Percentiles rank a stretch among this genome's conserved stretches.
phyloP scores from a whole-genome alignment of 1,284 basidiomycete species.

The Rhodotorula sp. region DNA sequence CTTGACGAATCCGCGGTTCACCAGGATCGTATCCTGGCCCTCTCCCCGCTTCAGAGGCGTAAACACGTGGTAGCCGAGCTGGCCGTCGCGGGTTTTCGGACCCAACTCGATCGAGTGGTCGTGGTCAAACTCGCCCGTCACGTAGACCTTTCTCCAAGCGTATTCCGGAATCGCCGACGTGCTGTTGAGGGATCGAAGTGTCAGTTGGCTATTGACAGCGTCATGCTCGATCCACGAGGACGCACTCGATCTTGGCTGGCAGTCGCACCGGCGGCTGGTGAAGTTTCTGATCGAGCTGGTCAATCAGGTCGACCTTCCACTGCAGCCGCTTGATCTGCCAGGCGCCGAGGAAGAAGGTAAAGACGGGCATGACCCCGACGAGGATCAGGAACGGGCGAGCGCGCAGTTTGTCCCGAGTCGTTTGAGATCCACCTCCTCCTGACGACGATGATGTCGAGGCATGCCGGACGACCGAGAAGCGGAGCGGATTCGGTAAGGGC shows the following conservation, averaged over 20 bases:
- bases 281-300: conserved; percentile 90
- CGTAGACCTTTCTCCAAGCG: conserved; percentile 74
- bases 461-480: conserved; percentile 1
- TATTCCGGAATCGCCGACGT: conserved; percentile 73
- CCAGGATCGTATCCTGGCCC: conserved; percentile 63
- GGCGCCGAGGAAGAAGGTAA: conserved; percentile 86
- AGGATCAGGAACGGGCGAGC: conserved; percentile 59
- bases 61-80: conserved; percentile 80
- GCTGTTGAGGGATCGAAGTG: conserved; percentile 39
- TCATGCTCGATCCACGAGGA: background rate
- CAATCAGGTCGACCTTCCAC: conserved; percentile 94
- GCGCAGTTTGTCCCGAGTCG: conserved; percentile 50
- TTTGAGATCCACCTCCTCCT: conserved; percentile 8
- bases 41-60: conserved; percentile 72
- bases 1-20: conserved; percentile 88
- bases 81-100: conserved; percentile 83
- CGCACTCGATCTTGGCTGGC: conserved; percentile 82
- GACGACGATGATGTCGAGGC: conserved; percentile 16
- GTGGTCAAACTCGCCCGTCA: conserved; percentile 76
- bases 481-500: too few species aligned
- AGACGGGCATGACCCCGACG: conserved; percentile 81
- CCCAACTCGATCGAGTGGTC: conserved; percentile 75
- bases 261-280: conserved; percentile 74
- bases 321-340: conserved; percentile 89
- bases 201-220: background rate